Evolutionary conservation across 768 basidiomycete genomes (phyloP), one percentile per base, ranked within the genome.

Genomic region (Lentinula lateritia): DNA sequence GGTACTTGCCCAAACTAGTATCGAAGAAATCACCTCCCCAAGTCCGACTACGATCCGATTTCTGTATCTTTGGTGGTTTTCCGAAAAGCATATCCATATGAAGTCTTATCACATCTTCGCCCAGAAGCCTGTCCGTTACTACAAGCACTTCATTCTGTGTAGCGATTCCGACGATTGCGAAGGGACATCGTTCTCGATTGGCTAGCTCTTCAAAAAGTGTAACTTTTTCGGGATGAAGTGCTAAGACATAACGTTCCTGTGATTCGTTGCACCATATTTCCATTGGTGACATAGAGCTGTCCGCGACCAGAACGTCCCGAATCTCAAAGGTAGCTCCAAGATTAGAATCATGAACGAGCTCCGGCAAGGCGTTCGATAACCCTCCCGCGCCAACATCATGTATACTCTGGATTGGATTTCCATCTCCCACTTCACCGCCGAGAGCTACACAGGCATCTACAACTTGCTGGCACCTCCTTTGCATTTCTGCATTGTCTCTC

Each of bases 231-330:
- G 85, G 83, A 0, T 85, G 83, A 62, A 99, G 83, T 8, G 97
- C 97, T 35, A 98, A 82, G 34, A 98, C 97, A 71, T 98, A 99
- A 42, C 97, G 88, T 69, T 98, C 97, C 77, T 98, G 97, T 65
- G 88, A 90, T 75, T 99, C 97, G 74, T 99, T 99, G 71, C 97
- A 98, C 97, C 97, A 99, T 54, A 98, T 98, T 76, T 98, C 96
- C 96, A 99, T 98, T 0, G 97, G 97, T 4, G 93, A 95, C 92
- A 99, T 93, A 42, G 90, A 89, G 23, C 83, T 80, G 71, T 98
- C 97, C 34, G 93, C 96, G 43, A 97, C 87, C 28, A 93, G 81
- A 6, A 99, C 88, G 67, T 98, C 92, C 20, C 96, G 80, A 66
- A 99, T 95, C 76, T 99, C 97, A 69, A 98, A 95, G 4, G 71